These are phyloP conservation scores for Xylariaceae sp. DNA, from an alignment of 2,329 filamentous ascomycete species.

Conservation along the genomic window DNA sequence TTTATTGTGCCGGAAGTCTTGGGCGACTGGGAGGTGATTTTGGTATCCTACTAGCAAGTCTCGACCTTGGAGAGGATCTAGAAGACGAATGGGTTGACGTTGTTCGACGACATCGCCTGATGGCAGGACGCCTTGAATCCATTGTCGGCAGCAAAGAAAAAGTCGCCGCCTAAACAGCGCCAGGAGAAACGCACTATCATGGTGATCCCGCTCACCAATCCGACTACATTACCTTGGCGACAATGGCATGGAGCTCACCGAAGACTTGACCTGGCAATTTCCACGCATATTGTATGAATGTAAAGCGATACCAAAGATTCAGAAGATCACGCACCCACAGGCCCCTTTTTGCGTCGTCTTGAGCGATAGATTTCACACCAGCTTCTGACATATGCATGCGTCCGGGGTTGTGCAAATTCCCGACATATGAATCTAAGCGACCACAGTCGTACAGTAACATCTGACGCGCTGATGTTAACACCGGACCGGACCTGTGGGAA, in stretches of 20 bases:
- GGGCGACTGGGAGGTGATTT: constrained; percentile 90
- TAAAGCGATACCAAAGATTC: too few relatives aligned
- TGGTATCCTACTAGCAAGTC: constrained; percentile 72
- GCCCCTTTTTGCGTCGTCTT: not conserved
- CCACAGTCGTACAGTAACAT: not conserved
- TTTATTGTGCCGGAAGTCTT: constrained; percentile 89
- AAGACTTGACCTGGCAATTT: too few relatives aligned
- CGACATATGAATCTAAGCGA: not conserved
- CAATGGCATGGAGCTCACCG: not conserved
- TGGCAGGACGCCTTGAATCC: constrained; percentile 72
- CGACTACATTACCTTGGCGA: not conserved
- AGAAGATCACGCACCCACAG: not conserved
- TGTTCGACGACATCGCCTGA: constrained; percentile 77
- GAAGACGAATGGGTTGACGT: constrained; percentile 79
- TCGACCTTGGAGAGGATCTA: constrained; percentile 41
- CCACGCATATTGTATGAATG: too few relatives aligned
- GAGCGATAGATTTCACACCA: not conserved
- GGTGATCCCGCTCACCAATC: not conserved
- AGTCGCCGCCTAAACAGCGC: constrained; percentile 11
- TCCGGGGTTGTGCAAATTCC: not conserved
- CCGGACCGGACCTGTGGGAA: not conserved
- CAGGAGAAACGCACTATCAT: constrained; percentile 11
- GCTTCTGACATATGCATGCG: not conserved
- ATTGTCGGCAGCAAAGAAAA: constrained; percentile 54
- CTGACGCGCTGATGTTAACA: not conserved